Evolutionary conservation across 306 rosid genomes (phyloP).

Genomic region (Arachis hypogaea): DNA sequence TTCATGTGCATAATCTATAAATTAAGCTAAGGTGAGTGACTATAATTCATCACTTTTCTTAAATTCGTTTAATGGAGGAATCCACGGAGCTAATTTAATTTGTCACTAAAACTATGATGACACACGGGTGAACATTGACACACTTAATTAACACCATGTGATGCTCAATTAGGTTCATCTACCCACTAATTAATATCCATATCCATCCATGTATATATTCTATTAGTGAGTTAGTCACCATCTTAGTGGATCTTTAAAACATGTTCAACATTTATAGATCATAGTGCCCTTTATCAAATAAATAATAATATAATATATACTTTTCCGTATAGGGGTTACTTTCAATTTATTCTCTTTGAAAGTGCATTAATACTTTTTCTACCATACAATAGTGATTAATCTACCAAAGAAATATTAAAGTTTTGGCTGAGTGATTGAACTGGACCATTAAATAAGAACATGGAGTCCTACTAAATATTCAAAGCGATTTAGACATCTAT

Average conservation of each 20-base stretch:
- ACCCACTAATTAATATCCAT: slow-evolving; percentile 22
- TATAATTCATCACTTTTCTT: slow-evolving; percentile 29
- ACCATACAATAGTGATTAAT: slow-evolving; percentile 38
- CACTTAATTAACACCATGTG: slow-evolving; percentile 19
- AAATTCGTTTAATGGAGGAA: slow-evolving; percentile 7
- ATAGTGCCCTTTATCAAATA: slow-evolving; percentile 37
- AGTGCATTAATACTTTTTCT: slow-evolving; percentile 46
- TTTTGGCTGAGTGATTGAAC: slow-evolving; percentile 57
- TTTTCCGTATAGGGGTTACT: slow-evolving; percentile 22
- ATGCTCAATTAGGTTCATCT: slow-evolving; percentile 40
- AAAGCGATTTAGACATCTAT: slow-evolving; percentile 49
- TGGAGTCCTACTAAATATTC: slow-evolving; percentile 61
- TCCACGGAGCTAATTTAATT: slow-evolving; percentile 24
- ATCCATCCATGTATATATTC: not conserved
- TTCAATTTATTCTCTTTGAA: slow-evolving; percentile 46
- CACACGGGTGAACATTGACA: not conserved
- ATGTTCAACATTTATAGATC: slow-evolving; percentile 48
- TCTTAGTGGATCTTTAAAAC: slow-evolving; percentile 59
- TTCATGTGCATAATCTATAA: slow-evolving; percentile 39
- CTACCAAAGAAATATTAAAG: slow-evolving; percentile 55
- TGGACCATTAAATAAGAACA: slow-evolving; percentile 66
- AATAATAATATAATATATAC: not conserved
- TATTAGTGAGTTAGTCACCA: slow-evolving; percentile 60
- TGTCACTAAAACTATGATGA: not conserved
- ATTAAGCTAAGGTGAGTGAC: not conserved